These are phyloP conservation scores for Leptographium lundbergii DNA, from an alignment of 2,329 filamentous ascomycete genomes.

Conservation along the genomic window DNA sequence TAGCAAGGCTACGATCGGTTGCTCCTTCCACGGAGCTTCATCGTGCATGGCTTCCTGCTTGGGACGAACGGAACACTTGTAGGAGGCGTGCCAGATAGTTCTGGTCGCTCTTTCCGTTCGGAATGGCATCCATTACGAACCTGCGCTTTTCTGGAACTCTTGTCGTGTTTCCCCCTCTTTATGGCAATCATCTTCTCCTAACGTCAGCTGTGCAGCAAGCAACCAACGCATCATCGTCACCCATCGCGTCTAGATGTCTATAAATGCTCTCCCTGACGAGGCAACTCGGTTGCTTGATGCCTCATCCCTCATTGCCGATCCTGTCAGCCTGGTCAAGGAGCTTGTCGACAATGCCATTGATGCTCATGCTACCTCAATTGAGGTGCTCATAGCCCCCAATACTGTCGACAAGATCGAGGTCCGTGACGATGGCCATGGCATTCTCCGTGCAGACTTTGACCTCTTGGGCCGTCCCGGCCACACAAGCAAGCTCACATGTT, in stretches of 20 bases:
- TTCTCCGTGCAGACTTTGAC: slow-evolving; percentile 47
- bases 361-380: slow-evolving; percentile 52
- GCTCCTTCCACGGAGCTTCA: neutral
- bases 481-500: slow-evolving; percentile 60
- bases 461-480: slow-evolving; percentile 52
- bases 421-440: slow-evolving; percentile 62
- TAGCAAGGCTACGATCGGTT: neutral
- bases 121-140: neutral
- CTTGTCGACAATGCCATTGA: slow-evolving; percentile 68
- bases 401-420: slow-evolving; percentile 58
- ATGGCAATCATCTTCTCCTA: neutral
- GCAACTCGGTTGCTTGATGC: slow-evolving; percentile 47
- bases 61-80: neutral
- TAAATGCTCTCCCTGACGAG: slow-evolving; percentile 33
- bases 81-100: neutral
- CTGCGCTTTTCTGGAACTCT: neutral
- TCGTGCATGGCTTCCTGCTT: neutral
- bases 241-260: slow-evolving; percentile 26
- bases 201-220: neutral
- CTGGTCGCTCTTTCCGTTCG: slow-evolving; percentile 1
- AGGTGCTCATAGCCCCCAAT: slow-evolving; percentile 51
- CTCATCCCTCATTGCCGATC: slow-evolving; percentile 44
- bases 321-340: slow-evolving; percentile 57
- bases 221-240: neutral
- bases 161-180: neutral